These are phyloP conservation scores for Myxozyma melibiosi DNA, from an alignment of 805 yeast species.

Conservation along the genomic window DNA sequence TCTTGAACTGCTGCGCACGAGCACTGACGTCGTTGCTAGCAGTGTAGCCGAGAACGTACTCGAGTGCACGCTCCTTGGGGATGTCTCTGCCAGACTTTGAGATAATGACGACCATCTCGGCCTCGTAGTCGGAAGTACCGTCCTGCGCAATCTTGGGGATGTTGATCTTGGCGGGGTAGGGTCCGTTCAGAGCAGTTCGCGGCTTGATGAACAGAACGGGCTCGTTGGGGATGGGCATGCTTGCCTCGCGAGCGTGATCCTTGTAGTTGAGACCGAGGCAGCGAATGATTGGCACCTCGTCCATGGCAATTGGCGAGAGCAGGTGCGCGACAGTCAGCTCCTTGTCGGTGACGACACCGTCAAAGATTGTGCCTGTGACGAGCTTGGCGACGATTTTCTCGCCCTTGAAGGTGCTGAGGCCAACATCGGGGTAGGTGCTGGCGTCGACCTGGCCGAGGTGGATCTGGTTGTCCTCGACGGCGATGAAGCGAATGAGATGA, in stretches of 20 bases:
- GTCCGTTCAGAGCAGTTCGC: background rate
- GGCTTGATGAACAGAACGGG: slow-evolving; percentile 1
- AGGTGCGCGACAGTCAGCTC: background rate
- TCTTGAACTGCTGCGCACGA: background rate
- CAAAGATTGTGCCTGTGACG: background rate
- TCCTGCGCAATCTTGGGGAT: background rate
- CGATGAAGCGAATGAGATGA: slow-evolving; percentile 5
- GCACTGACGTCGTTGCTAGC: background rate
- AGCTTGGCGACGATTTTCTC: background rate
- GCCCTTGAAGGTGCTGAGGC: background rate
- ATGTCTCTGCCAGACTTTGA: background rate
- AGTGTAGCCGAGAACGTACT: background rate
- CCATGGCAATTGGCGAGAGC: background rate
- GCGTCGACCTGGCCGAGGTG: slow-evolving; percentile 4
- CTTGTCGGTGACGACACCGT: slow-evolving; percentile 1
- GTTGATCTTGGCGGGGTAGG: background rate
- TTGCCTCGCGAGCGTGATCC: background rate
- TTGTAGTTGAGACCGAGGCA: slow-evolving; percentile 1
- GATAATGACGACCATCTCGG: background rate
- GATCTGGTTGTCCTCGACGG: background rate
- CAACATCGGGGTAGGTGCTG: background rate
- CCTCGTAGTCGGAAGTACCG: slow-evolving; percentile 1
- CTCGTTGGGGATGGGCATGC: background rate
- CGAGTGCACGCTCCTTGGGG: background rate
- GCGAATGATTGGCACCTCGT: slow-evolving; percentile 1